Base-by-base conservation (phyloP, 192 early-diverging fungal genomes). In the Linnemannia elongata region DNA sequence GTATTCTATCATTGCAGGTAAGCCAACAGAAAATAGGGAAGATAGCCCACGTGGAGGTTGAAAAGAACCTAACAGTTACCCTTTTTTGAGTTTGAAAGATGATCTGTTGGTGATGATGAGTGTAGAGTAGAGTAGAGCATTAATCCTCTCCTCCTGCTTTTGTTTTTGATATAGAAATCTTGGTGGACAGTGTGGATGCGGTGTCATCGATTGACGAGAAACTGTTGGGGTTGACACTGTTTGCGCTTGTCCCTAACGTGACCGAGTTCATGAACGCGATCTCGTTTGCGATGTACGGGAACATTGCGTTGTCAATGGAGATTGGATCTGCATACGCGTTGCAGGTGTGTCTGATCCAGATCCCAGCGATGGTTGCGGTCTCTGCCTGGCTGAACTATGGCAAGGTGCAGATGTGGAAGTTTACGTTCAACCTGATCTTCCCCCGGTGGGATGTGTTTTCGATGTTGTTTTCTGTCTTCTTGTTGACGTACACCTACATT, bases 211-310 rank as follows among this genome's bases (percentile, higher is more conserved):
- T 98, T 75, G 93, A 93, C 82, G 96, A 97, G 80, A 99, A 99
- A 89, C 93, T 97, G 76, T 82, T 99, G 70, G 98, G 98, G 0
- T 88, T 98, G 79, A 97, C 97, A 3, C 88, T 99, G 60, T 98
- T 99, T 92, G 96, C 97, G 18, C 83, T 99, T 75, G 97, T 97
- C 12, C 98, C 98, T 24, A 97, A 95, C 75, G 94, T 98, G 63
- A 98, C 98, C 15, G 98, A 99, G 89, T 97, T 99, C 89, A 94
- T 93, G 88, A 95, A 95, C 88, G 97, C 97, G 54, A 97, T 98
- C 86, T 96, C 97, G 13, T 99, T 99, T 92, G 97, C 98, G 13
- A 89, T 96, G 70, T 91, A 96, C 87, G 96, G 96, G 75, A 98
- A 97, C 86, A 95, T 96, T 89, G 94, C 93, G 9, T 88, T 95